Evolutionary conservation across 176 grass and related monocot species (phyloP).

Genomic region (Tillandsia fasciculata): DNA sequence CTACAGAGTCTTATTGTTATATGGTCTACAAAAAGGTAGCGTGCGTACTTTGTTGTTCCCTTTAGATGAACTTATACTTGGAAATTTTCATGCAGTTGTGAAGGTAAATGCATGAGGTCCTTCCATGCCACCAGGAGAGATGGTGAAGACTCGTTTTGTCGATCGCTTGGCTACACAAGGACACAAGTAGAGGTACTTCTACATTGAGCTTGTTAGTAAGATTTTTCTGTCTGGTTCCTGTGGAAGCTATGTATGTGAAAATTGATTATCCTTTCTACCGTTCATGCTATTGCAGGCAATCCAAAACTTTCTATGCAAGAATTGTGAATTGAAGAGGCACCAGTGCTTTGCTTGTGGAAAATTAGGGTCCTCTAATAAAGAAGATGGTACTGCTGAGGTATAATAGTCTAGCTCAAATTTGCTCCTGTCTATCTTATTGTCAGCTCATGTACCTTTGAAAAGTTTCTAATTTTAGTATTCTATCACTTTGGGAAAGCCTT

Average conservation of each 20-base stretch:
- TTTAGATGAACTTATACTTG: background rate
- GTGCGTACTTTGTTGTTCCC: background rate
- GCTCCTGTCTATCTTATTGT: too few species aligned
- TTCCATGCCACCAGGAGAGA: conserved; percentile 70
- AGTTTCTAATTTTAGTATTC: too few species aligned
- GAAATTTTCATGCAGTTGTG: conserved; percentile 46
- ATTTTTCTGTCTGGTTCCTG: conserved; percentile 9
- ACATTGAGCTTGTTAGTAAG: background rate
- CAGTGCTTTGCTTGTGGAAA: conserved; percentile 4
- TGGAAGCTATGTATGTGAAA: conserved; percentile 18
- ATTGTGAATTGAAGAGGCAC: background rate
- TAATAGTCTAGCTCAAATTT: background rate
- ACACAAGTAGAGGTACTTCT: conserved; percentile 55
- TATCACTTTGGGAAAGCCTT: too few species aligned
- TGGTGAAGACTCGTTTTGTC: conserved; percentile 61
- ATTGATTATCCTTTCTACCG: conserved; percentile 13
- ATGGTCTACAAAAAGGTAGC: background rate
- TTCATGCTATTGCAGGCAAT: conserved; percentile 45
- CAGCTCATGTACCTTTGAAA: too few species aligned
- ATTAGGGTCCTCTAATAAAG: conserved; percentile 1
- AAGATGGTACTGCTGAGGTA: background rate
- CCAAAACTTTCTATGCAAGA: conserved; percentile 10
- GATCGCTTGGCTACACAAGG: conserved; percentile 48
- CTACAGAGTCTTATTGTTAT: background rate
- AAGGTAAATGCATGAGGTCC: conserved; percentile 84